Percentiles rank a stretch among this genome's conserved stretches.
These are phyloP conservation scores for Nakazawaea ernobii DNA, from an alignment of 805 yeast species.

Conservation along the genomic window DNA sequence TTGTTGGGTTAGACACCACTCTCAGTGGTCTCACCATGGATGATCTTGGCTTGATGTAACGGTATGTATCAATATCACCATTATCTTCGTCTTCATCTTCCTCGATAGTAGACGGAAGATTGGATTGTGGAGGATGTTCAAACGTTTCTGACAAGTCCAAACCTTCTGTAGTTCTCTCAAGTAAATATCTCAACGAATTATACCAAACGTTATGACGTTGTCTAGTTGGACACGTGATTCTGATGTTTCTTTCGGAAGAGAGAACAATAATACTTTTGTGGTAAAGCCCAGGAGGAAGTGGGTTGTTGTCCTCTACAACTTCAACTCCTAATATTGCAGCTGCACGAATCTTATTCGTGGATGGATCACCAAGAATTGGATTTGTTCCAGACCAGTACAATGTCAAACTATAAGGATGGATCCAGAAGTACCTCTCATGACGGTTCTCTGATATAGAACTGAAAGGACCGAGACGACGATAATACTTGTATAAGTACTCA, in stretches of 20 bases:
- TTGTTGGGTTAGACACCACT: slow-evolving; percentile 3
- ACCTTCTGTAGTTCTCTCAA: slow-evolving; percentile 60
- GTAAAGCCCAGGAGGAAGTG: slow-evolving; percentile 83
- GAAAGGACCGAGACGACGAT: slow-evolving; percentile 68
- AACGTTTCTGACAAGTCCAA: slow-evolving; percentile 26
- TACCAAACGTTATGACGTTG: slow-evolving; percentile 90
- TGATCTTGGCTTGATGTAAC: slow-evolving; percentile 8
- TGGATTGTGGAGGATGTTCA: neutral
- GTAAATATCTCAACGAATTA: slow-evolving; percentile 70
- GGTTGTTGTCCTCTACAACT: slow-evolving; percentile 78
- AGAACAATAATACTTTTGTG: slow-evolving; percentile 77
- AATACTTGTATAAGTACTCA: slow-evolving; percentile 81
- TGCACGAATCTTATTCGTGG: slow-evolving; percentile 64
- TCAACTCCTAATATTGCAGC: slow-evolving; percentile 76
- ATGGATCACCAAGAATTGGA: slow-evolving; percentile 69
- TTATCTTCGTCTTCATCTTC: slow-evolving; percentile 2
- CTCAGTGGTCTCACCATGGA: slow-evolving; percentile 3
- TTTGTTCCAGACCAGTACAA: slow-evolving; percentile 83
- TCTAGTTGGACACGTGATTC: slow-evolving; percentile 82
- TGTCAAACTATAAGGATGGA: slow-evolving; percentile 89
- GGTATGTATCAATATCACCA: slow-evolving; percentile 8
- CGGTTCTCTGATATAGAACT: slow-evolving; percentile 72
- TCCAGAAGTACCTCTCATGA: slow-evolving; percentile 93
- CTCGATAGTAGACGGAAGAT: neutral
- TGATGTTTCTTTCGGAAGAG: slow-evolving; percentile 56